phyloP scores from a whole-genome alignment of 176 grass and related monocot species.

The Ampelocalamus luodianensis region DNA sequence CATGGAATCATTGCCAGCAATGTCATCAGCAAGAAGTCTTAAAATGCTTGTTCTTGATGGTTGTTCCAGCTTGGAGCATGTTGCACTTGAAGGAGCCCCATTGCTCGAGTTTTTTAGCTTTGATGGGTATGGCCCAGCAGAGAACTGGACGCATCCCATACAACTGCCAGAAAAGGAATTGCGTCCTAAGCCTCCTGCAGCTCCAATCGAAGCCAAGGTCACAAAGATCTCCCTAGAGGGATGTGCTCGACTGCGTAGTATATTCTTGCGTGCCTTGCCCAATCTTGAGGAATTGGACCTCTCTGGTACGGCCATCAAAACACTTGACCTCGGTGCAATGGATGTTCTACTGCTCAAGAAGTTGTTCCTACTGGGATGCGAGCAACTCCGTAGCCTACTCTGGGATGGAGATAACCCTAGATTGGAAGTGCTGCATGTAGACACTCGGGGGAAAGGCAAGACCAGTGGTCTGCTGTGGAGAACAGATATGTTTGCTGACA shows the following conservation, averaged over 20 bases:
- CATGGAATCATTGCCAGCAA: neutral
- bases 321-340: too few relatives aligned
- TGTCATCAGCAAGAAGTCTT: neutral
- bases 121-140: too few relatives aligned
- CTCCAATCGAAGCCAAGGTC: neutral
- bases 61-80: neutral
- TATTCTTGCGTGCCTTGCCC: neutral
- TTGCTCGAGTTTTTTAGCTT: too few relatives aligned
- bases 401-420: neutral
- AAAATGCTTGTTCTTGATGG: conserved; percentile 26
- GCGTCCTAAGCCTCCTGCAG: neutral
- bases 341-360: neutral
- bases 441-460: neutral
- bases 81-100: too few relatives aligned
- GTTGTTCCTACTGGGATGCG: neutral
- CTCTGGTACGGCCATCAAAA: too few relatives aligned
- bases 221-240: neutral
- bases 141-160: too few relatives aligned
- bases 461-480: neutral
- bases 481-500: too few relatives aligned
- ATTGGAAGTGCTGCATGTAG: neutral
- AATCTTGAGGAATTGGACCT: neutral
- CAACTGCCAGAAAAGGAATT: neutral
- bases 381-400: neutral
- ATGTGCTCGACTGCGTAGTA: neutral